Evolutionary conservation across 257 asterid genomes (phyloP).

Genomic region (Verbascum thapsus): DNA sequence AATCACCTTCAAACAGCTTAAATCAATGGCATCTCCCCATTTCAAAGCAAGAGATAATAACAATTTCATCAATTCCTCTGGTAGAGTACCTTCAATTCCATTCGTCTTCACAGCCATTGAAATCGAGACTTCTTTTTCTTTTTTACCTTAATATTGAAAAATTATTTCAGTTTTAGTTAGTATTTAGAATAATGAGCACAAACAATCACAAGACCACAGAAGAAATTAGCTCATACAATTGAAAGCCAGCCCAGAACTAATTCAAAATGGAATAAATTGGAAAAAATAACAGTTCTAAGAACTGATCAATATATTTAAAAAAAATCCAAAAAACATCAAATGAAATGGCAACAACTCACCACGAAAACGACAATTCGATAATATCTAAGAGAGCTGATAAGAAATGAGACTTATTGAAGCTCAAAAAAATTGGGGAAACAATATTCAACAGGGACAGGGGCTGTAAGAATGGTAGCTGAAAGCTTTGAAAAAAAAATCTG

Average conservation of each 20-base stretch:
- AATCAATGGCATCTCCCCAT: conserved; percentile 71
- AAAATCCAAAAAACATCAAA: conserved; percentile 2
- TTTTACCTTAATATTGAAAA: conserved; percentile 24
- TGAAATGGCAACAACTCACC: conserved; percentile 23
- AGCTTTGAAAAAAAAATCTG: not conserved
- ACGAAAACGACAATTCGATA: not conserved
- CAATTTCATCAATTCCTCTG: conserved; percentile 58
- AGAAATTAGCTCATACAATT: conserved; percentile 1
- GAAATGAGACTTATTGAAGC: conserved; percentile 7
- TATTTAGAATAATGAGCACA: not conserved
- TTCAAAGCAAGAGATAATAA: conserved; percentile 51
- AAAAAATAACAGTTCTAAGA: not conserved
- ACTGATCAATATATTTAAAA: not conserved
- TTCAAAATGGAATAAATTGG: not conserved
- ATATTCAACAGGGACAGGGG: not conserved
- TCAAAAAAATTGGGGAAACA: not conserved
- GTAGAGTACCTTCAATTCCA: conserved; percentile 55
- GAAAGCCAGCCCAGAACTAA: conserved; percentile 5
- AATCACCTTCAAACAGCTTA: conserved; percentile 41
- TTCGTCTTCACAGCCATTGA: conserved; percentile 73
- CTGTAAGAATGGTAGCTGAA: not conserved
- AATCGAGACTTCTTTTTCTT: conserved; percentile 22
- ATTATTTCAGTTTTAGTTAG: conserved; percentile 2
- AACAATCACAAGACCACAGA: conserved; percentile 6
- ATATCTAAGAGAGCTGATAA: not conserved